Percentiles rank a stretch among this genome's conserved stretches.
Evolutionary conservation across 306 rosid genomes (phyloP).

Genomic region (Luffa aegyptiaca): DNA sequence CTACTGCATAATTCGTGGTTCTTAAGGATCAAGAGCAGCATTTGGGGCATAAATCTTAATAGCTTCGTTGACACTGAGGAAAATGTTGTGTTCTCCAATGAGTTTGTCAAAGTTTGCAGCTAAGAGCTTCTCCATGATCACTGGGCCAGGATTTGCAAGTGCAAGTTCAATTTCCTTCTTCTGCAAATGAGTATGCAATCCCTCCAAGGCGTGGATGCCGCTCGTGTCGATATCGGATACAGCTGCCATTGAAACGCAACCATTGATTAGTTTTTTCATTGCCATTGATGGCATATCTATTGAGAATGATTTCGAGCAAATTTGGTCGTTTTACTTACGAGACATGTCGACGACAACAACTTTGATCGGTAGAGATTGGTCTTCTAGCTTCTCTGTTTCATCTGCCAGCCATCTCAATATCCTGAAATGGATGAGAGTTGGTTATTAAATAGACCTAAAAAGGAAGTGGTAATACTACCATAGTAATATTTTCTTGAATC

Average conservation of each 20-base stretch:
- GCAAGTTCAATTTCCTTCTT: constrained; percentile 47
- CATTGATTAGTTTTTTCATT: background rate
- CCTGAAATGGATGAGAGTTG: constrained; percentile 19
- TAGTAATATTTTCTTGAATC: too few species aligned
- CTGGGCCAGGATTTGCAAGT: constrained; percentile 70
- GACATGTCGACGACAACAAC: constrained; percentile 61
- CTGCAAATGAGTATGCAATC: constrained; percentile 37
- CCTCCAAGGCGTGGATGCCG: constrained; percentile 63
- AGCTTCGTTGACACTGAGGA: constrained; percentile 60
- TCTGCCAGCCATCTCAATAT: constrained; percentile 60
- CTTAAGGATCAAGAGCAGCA: constrained; percentile 13
- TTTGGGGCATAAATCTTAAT: constrained; percentile 31
- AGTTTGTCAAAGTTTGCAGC: constrained; percentile 36
- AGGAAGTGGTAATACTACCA: background rate
- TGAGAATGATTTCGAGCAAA: background rate
- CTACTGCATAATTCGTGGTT: background rate
- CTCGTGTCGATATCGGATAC: constrained; percentile 76
- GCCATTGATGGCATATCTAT: background rate
- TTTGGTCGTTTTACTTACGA: constrained; percentile 34
- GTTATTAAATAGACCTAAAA: background rate
- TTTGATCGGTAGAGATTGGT: constrained; percentile 21
- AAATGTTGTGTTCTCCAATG: constrained; percentile 57
- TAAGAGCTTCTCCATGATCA: constrained; percentile 63
- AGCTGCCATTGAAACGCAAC: constrained; percentile 32
- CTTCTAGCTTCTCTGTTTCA: constrained; percentile 34